Evolutionary conservation across 768 basidiomycete species (phyloP), one percentile per base, ranked within the genome.

Genomic region (Ramaria rubella): DNA sequence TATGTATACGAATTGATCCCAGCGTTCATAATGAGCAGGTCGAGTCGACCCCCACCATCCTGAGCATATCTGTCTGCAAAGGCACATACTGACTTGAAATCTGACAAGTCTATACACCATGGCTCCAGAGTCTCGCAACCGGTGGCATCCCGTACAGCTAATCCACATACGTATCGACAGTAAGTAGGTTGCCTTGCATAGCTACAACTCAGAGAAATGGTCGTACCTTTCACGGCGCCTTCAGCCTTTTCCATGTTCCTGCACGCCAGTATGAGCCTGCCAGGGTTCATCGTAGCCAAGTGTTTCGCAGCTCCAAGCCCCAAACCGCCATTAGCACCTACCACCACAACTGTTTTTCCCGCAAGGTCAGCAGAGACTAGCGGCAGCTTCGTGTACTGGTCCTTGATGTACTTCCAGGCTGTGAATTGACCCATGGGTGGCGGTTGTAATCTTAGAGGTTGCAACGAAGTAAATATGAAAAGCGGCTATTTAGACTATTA

Each of bases 21-120:
- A 0, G 79, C 77, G 27, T 80, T 80, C 63, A 73, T 70, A 11
- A 79, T 67, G 1, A 81, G 63, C 23, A 79, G 69, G 58, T 78
- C 77, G 19, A 79, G 60, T 11, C 72, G 12, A 19, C 36, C 51
- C 19, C 56, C 63, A 8, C 56, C 61, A 33, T 68, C 67, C 12
- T 40, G 34, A 5, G 58, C 62, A 17, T 71, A 72, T n/a, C 49
- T 66, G 60, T 74, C 68, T 4, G 63, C 71, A 57, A 78, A 79
- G 3, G 64, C 67, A 6, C 60, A 66, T 29, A 78, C 73, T 3
- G 76, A 76, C 5, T 64, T 65, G 59, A 79, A 77, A 26, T 68
- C 60, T 19, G 64, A 62, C 21, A 79, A 64, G 58, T 81, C 77
- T 33, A 79, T 58, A 6, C 68, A 46, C 72, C 73, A 74, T 6